phyloP scores from a whole-genome alignment of 202 grass and related monocot genomes.

The Dendrocalamus latiflorus region DNA sequence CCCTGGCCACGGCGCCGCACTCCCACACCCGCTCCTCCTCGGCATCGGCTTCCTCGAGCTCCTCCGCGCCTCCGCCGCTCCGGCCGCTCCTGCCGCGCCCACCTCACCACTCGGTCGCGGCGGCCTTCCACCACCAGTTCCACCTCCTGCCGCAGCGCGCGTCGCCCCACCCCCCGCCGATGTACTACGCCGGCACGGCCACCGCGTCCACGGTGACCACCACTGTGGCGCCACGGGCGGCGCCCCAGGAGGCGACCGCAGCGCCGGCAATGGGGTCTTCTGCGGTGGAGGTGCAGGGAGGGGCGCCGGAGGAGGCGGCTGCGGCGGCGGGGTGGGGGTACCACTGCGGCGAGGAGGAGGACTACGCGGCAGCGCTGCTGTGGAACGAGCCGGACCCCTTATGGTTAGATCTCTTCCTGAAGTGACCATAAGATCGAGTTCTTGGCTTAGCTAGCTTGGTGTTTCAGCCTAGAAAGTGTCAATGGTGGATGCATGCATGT shows the following conservation, averaged over 20 bases:
- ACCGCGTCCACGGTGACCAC: slow-evolving; percentile 33
- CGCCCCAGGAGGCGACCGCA: slow-evolving; percentile 10
- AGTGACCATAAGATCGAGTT: slow-evolving; percentile 11
- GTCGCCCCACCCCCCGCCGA: neutral
- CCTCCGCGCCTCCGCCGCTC: slow-evolving; percentile 21
- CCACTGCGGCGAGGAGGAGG: slow-evolving; percentile 37
- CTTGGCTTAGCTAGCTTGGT: neutral
- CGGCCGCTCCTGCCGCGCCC: slow-evolving; percentile 72
- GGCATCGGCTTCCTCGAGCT: slow-evolving; percentile 21
- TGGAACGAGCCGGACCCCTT: slow-evolving; percentile 76
- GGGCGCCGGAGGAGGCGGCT: neutral
- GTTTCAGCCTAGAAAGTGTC: neutral
- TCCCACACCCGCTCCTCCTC: slow-evolving; percentile 8
- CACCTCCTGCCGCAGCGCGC: neutral
- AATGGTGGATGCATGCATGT: slow-evolving; percentile 25
- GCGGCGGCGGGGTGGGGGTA: slow-evolving; percentile 32
- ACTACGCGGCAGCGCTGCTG: slow-evolving; percentile 53
- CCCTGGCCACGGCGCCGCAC: neutral
- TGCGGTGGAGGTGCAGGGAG: neutral
- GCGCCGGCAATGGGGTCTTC: slow-evolving; percentile 22
- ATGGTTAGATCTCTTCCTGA: slow-evolving; percentile 61
- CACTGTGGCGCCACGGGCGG: neutral
- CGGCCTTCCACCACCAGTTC: slow-evolving; percentile 18
- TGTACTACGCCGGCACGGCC: slow-evolving; percentile 21
- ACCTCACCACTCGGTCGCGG: neutral